Base-by-base conservation (phyloP, 495 filamentous ascomycete genomes). In the Xylaria acuta region DNA sequence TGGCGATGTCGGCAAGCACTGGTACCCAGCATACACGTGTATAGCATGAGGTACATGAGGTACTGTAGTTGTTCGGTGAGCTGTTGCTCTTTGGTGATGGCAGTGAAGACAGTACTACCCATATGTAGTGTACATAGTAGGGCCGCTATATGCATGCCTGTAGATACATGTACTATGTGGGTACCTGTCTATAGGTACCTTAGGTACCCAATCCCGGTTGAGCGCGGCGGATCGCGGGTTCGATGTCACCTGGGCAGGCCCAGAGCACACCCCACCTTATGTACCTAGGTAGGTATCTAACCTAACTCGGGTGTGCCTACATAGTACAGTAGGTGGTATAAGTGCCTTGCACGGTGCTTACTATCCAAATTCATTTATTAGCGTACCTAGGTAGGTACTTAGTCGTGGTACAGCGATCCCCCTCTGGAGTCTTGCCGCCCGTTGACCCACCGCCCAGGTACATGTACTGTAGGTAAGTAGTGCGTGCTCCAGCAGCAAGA, bases 181-280 rank as follows among this genome's bases (percentile, higher is more conserved):
- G 11, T 58, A 58, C 36, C n/a, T 54, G 25, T n/a, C n/a, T n/a
- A n/a, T n/a, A n/a, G n/a, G n/a, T 34, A 58, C 30, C 12, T 32
- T 18, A 64, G 38, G 60, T 43, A 38, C 32, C 8, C 14, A 60
- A 36, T 63, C 20, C n/a, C 22, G n/a, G 32, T 63, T 38, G 25
- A 64, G 60, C 38, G 60, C 22, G 38, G 60, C 38, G 60, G 60
- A 64, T 64, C 60, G 30, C 30, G 60, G 38, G 60, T 27, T 64
- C 38, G 38, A 34, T 38, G 34, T 25, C 5, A n/a, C n/a, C n/a
- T n/a, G n/a, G n/a, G n/a, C n/a, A 36, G 54, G 20, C 18, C 36
- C 60, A 64, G 36, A 64, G n/a, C 34, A 62, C 22, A 60, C 34
- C 34, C 30, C 38, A 41, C 22, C 38, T 7, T 20, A 63, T n/a